Base-by-base conservation (phyloP, 164 flowering plant species). In the Umbilicus rupestris region DNA sequence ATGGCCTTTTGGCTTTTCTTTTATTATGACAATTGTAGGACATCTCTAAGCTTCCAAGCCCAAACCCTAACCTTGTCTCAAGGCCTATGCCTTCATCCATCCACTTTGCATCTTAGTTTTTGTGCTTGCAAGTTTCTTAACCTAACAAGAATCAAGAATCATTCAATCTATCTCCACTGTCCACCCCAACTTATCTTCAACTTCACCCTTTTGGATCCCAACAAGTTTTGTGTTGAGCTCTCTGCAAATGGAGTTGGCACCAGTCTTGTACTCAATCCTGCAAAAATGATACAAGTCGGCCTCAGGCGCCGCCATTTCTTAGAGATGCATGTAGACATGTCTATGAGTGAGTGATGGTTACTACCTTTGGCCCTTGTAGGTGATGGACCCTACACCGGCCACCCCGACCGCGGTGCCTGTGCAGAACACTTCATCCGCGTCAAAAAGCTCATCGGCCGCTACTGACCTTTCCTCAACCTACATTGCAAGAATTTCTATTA, bases 361-460 rank as follows among this genome's bases (percentile, higher is more conserved):
- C n/a, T 77, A 92, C 98, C 92, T 92, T 73, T 72, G 73, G 22
- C 73, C 81, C 57, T 74, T 78, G 73, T 82, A 79, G 37, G 92
- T 83, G 4, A 92, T 69, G 64, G 83, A 84, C 59, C 96, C 92
- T 1, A 89, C 96, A 10, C 87, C 76, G 58, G 91, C 85, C 60
- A 92, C 80, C 12, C 80, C 88, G 22, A 88, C 96, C 1, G 98
- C 96, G 14, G 96, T 89, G 75, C 97, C 97, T 0, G 97, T 87
- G 82, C 92, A 83, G 72, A 93, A 93, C 12, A 90, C 91, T 79
- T 93, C 97, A 35, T 90, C 88, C 0, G 96, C 97, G 15, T 84
- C 80, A 33, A 74, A 47, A 71, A 93, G 42, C 65, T 93, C 98
- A 1, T 88, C 90, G 15, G 83, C 82, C 0, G 80, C 73, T 44